A percentile compares a stretch with the other conserved stretches of the same genome.
phyloP scores from a whole-genome alignment of 2,329 filamentous ascomycete species.

The Neonectria neomacrospora region DNA sequence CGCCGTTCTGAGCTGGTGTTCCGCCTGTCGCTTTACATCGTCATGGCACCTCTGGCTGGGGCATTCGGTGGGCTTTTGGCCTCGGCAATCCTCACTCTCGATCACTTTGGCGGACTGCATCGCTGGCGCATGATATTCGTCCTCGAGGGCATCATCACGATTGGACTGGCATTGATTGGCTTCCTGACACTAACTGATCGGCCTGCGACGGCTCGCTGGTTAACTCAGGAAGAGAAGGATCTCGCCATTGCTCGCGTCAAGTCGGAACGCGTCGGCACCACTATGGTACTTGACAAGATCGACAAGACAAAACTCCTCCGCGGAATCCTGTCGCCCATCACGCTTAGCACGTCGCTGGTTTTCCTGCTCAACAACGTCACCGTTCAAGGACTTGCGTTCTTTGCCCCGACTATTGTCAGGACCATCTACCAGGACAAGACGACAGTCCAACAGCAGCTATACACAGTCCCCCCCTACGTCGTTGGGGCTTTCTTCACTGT shows the following conservation, averaged over 20 bases:
- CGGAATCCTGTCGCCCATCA: slow-evolving; percentile 72
- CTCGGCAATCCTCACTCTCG: slow-evolving; percentile 68
- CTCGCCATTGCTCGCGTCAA: slow-evolving; percentile 57
- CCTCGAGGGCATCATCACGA: slow-evolving; percentile 72
- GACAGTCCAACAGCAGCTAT: slow-evolving; percentile 73
- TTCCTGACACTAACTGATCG: slow-evolving; percentile 74
- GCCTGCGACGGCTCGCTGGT: slow-evolving; percentile 71
- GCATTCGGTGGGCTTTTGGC: slow-evolving; percentile 74
- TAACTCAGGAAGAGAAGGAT: slow-evolving; percentile 70
- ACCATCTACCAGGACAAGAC: slow-evolving; percentile 54
- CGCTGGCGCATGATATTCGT: slow-evolving; percentile 77
- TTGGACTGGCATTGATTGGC: slow-evolving; percentile 62
- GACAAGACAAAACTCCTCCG: slow-evolving; percentile 67
- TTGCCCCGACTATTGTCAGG: slow-evolving; percentile 74
- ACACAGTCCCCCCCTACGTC: slow-evolving; percentile 76
- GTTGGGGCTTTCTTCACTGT: slow-evolving; percentile 76
- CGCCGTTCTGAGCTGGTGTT: slow-evolving; percentile 70
- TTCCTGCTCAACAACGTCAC: slow-evolving; percentile 76
- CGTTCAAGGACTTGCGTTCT: slow-evolving; percentile 77
- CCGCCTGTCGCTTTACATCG: slow-evolving; percentile 70
- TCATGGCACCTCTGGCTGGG: slow-evolving; percentile 72
- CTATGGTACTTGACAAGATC: slow-evolving; percentile 66
- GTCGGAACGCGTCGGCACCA: slow-evolving; percentile 64
- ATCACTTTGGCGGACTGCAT: slow-evolving; percentile 63
- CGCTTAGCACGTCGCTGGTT: slow-evolving; percentile 60